phyloP scores from a whole-genome alignment of 2,329 filamentous ascomycete species.

The Chrysoporthe puriensis region DNA sequence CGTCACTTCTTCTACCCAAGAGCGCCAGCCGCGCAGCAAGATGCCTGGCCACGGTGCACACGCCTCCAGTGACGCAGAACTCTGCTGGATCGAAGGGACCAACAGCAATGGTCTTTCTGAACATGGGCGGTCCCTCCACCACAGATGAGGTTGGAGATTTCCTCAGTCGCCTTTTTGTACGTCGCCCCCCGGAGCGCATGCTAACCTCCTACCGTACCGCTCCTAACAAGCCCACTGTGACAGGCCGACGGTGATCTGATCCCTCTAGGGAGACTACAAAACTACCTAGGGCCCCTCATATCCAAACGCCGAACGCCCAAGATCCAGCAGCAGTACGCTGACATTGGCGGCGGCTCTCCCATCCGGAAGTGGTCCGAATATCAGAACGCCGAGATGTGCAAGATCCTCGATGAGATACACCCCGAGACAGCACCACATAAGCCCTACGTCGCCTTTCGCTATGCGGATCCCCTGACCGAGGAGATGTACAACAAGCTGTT shows the following conservation, averaged over 20 bases:
- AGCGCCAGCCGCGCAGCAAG: conserved; percentile 46
- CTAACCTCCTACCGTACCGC: conserved; percentile 4
- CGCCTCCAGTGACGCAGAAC: conserved; percentile 81
- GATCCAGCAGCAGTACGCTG: conserved; percentile 93
- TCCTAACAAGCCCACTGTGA: conserved; percentile 16
- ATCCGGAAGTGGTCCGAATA: conserved; percentile 98
- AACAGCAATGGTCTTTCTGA: conserved; percentile 98
- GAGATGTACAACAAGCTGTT: conserved; percentile 86
- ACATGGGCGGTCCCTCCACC: conserved; percentile 95
- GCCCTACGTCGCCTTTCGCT: conserved; percentile 96
- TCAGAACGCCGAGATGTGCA: conserved; percentile 95
- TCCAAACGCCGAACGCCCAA: conserved; percentile 88
- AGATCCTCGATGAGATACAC: conserved; percentile 86
- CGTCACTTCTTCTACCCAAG: conserved; percentile 35
- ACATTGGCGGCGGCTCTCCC: conserved; percentile 95
- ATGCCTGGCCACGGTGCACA: conserved; percentile 59
- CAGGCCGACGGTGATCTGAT: conserved; percentile 93
- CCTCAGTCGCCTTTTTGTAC: conserved; percentile 86
- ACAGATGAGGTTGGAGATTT: conserved; percentile 88
- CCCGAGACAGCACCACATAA: conserved; percentile 96
- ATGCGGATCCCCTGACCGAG: conserved; percentile 91
- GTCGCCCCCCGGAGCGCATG: conserved; percentile 38
- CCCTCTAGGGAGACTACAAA: conserved; percentile 88
- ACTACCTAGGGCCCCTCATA: conserved; percentile 87
- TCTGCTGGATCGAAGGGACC: conserved; percentile 71